A percentile compares a stretch with the other conserved stretches of the same genome.
These are phyloP conservation scores for Lactuca sativa DNA, from an alignment of 129 eudicot genomes.

Conservation along the genomic window DNA sequence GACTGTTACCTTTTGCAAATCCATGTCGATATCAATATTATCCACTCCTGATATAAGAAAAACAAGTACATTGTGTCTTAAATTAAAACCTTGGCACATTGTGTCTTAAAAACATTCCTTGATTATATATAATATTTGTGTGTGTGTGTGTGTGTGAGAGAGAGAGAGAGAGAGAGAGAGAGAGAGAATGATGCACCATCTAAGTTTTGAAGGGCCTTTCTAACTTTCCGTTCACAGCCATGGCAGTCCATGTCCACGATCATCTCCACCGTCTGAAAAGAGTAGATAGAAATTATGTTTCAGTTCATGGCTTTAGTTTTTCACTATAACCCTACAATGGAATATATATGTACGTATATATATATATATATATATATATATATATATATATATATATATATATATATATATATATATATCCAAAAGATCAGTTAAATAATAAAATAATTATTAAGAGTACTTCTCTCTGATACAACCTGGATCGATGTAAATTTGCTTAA, in stretches of 20 bases:
- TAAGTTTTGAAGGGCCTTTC: constrained; percentile 61
- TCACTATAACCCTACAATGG: background rate
- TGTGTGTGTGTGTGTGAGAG: background rate
- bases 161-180: background rate
- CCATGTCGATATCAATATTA: constrained; percentile 73
- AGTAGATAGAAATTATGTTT: background rate
- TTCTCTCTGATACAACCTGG: background rate
- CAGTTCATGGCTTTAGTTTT: background rate
- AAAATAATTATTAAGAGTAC: background rate
- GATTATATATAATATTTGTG: too few species aligned
- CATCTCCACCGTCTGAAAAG: constrained; percentile 76
- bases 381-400: background rate
- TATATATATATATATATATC: background rate
- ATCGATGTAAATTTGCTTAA: constrained; percentile 12
- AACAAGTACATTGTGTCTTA: background rate
- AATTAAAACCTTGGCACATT: background rate
- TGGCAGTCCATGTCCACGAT: constrained; percentile 84
- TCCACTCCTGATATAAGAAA: constrained; percentile 55
- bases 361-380: too few species aligned
- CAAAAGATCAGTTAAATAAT: too few species aligned
- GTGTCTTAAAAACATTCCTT: too few species aligned
- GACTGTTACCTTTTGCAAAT: constrained; percentile 83
- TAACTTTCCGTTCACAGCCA: constrained; percentile 75
- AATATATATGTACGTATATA: background rate
- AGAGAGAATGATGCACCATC: constrained; percentile 46